These are phyloP conservation scores for Heteromeles arbutifolia DNA, from an alignment of 306 rosid genomes.

Conservation along the genomic window DNA sequence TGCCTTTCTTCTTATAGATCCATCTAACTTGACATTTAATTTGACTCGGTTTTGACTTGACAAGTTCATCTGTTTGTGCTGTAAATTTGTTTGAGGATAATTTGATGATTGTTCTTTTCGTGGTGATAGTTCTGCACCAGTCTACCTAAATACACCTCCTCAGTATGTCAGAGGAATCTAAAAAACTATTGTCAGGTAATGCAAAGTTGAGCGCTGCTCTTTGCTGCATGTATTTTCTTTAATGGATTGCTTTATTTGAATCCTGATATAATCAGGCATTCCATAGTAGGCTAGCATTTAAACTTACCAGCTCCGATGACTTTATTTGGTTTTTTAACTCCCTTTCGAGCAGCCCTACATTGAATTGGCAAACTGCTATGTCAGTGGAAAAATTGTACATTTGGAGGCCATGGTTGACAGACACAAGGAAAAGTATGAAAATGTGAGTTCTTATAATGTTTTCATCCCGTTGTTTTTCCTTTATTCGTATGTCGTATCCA, in stretches of 20 bases:
- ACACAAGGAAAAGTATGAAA: conserved; percentile 47
- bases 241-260: not conserved
- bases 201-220: conserved; percentile 2
- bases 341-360: conserved; percentile 49
- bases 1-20: conserved; percentile 18
- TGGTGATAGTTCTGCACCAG: conserved; percentile 57
- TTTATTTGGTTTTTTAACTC: not conserved
- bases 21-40: not conserved
- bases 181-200: conserved; percentile 68
- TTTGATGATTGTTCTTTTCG: not conserved
- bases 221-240: not conserved
- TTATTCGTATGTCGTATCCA: not conserved
- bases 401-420: conserved; percentile 36
- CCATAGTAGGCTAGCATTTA: not conserved
- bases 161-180: conserved; percentile 71
- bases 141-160: conserved; percentile 81
- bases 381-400: conserved; percentile 45
- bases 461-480: not conserved
- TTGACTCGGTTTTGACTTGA: not conserved
- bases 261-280: not conserved
- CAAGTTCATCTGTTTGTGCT: not conserved
- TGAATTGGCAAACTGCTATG: conserved; percentile 53
- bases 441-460: conserved; percentile 32
- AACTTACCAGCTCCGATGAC: not conserved
- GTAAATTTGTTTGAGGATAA: not conserved